Conservation (phyloP, 2,329 filamentous ascomycete genomes). For the Arthrocladium fulminans region DNA sequence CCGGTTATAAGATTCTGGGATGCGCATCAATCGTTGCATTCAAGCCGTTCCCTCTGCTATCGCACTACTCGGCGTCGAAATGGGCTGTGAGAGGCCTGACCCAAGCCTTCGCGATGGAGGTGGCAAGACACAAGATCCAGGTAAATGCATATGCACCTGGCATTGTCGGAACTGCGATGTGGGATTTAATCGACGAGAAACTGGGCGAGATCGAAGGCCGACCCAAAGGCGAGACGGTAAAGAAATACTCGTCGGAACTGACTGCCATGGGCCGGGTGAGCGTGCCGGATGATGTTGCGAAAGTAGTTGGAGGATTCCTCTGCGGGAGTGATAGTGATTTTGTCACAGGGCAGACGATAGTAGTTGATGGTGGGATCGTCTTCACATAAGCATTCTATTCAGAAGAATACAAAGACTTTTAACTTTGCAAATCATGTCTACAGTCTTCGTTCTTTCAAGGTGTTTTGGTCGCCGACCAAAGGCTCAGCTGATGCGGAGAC, state of each 20-base stretch:
- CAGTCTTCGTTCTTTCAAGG: neutral
- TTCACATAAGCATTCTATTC: slow-evolving; percentile 24
- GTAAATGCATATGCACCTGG: slow-evolving; percentile 60
- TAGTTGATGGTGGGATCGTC: slow-evolving; percentile 54
- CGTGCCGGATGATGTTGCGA: slow-evolving; percentile 54
- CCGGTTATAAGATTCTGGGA: slow-evolving; percentile 43
- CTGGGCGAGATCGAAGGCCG: slow-evolving; percentile 45
- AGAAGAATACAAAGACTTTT: too few relatives aligned
- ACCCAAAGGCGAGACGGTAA: slow-evolving; percentile 46
- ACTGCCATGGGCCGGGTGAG: slow-evolving; percentile 51
- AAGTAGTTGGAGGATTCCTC: slow-evolving; percentile 52
- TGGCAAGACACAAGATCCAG: slow-evolving; percentile 56
- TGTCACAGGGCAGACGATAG: slow-evolving; percentile 56
- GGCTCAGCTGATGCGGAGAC: too few relatives aligned
- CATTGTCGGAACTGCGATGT: slow-evolving; percentile 60
- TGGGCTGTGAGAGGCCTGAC: slow-evolving; percentile 59
- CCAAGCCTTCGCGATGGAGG: slow-evolving; percentile 58
- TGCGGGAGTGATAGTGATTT: slow-evolving; percentile 52
- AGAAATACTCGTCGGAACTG: slow-evolving; percentile 45
- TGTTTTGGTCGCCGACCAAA: neutral
- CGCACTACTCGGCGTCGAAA: slow-evolving; percentile 57
- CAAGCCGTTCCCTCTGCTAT: slow-evolving; percentile 50
- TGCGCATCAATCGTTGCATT: slow-evolving; percentile 47
- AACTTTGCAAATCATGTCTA: neutral
- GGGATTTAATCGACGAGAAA: slow-evolving; percentile 58